phyloP scores from a whole-genome alignment of 2,329 filamentous ascomycete genomes.

The Fusarium beomiforme region DNA sequence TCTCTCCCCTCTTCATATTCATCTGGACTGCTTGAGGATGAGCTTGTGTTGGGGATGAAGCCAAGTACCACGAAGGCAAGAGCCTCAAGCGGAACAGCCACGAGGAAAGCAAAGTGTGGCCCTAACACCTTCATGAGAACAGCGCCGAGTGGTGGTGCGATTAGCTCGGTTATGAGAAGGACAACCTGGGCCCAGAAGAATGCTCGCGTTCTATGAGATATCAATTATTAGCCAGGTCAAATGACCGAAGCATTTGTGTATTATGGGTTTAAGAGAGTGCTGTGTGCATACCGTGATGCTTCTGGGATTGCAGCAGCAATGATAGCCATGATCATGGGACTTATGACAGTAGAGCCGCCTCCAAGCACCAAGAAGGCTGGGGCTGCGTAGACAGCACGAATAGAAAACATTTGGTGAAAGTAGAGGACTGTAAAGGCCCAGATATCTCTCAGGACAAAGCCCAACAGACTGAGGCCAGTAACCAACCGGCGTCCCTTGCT shows the following conservation, averaged over 20 bases:
- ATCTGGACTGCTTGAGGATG: background rate
- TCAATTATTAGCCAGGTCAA: background rate
- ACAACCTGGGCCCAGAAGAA: constrained; percentile 1
- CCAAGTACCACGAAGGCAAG: background rate
- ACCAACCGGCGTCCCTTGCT: background rate
- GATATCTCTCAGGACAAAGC: background rate
- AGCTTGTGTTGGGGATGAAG: background rate
- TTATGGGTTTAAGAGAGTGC: background rate
- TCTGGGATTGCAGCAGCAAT: background rate
- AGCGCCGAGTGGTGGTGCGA: background rate
- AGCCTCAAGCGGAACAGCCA: background rate
- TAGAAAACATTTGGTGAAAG: background rate
- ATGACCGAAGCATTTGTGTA: rapidly evolving
- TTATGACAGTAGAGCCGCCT: background rate
- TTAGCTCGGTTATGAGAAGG: background rate
- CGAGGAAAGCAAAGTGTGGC: background rate
- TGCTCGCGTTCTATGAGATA: background rate
- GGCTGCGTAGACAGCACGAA: background rate
- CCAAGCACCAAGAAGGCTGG: background rate
- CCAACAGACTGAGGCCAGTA: background rate
- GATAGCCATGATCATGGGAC: constrained; percentile 2
- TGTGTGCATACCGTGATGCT: background rate
- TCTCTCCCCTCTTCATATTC: background rate
- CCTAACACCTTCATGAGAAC: background rate
- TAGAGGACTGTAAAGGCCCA: background rate